These are phyloP conservation scores for Aeminium ludgeri DNA, from an alignment of 495 filamentous ascomycete genomes.

Conservation along the genomic window DNA sequence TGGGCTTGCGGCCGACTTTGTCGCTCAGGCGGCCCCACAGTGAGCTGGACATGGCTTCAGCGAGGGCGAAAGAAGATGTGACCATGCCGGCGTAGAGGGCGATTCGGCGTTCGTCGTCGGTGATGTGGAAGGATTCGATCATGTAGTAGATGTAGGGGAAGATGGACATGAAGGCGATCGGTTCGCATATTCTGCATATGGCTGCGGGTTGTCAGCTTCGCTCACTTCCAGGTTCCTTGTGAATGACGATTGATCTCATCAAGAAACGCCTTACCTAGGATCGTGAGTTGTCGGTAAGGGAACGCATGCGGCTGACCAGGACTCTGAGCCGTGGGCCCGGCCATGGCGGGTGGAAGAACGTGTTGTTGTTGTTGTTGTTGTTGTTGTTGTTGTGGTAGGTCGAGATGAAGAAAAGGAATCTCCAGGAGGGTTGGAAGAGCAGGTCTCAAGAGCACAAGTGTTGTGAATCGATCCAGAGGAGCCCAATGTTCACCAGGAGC, in stretches of 20 bases:
- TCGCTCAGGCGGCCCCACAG: slow-evolving; percentile 91
- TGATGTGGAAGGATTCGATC: slow-evolving; percentile 80
- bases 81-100: slow-evolving; percentile 92
- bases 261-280: slow-evolving; percentile 12
- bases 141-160: slow-evolving; percentile 99
- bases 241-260: background rate
- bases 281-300: slow-evolving; percentile 14
- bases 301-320: slow-evolving; percentile 5
- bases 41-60: slow-evolving; percentile 78
- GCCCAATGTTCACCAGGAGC: too few relatives aligned
- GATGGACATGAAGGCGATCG: slow-evolving; percentile 98
- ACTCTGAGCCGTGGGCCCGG: background rate
- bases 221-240: background rate
- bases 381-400: background rate
- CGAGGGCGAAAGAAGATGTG: slow-evolving; percentile 89
- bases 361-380: background rate
- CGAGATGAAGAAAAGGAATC: background rate
- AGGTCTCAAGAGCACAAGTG: too few relatives aligned
- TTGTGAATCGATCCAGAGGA: too few relatives aligned
- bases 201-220: slow-evolving; percentile 33
- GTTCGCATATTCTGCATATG: slow-evolving; percentile 88
- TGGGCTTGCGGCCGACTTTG: slow-evolving; percentile 78
- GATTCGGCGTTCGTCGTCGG: slow-evolving; percentile 59
- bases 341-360: too few relatives aligned
- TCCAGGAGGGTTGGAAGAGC: too few relatives aligned